phyloP scores from a whole-genome alignment of 164 flowering plant species.

The Kingdonia uniflora region DNA sequence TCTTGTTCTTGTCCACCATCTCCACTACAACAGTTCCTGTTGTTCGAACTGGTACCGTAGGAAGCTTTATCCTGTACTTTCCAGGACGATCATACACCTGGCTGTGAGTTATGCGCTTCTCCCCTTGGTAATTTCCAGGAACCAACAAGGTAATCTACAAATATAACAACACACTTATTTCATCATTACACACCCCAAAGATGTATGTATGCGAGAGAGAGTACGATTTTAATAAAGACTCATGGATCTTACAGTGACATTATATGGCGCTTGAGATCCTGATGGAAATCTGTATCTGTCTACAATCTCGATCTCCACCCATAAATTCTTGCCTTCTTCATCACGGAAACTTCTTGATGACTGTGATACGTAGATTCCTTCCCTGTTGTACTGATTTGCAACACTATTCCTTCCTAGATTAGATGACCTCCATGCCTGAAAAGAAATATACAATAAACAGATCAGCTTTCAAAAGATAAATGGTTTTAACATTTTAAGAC shows the following conservation, averaged over 20 bases:
- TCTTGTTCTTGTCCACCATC: conserved; percentile 87
- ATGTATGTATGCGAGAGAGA: no score
- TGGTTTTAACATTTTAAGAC: not conserved
- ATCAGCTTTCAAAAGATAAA: not conserved
- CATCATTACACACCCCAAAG: no score
- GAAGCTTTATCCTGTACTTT: conserved; percentile 62
- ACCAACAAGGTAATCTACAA: conserved; percentile 72
- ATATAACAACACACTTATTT: conserved; percentile 2
- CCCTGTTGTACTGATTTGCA: conserved; percentile 56
- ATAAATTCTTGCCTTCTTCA: conserved; percentile 93
- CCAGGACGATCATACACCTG: conserved; percentile 59
- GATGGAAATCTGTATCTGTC: conserved; percentile 75
- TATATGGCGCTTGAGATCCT: conserved; percentile 85
- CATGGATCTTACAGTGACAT: conserved; percentile 68
- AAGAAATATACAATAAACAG: conserved; percentile 1
- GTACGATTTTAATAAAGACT: not conserved
- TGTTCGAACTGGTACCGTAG: conserved; percentile 82
- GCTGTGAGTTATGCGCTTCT: conserved; percentile 60
- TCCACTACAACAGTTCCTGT: conserved; percentile 90
- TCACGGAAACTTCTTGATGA: conserved; percentile 90
- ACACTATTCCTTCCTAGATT: conserved; percentile 84
- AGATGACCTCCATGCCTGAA: conserved; percentile 85
- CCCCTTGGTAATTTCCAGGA: conserved; percentile 97
- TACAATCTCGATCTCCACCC: conserved; percentile 92
- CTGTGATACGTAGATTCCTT: conserved; percentile 62